Evolutionary conservation across 2,329 filamentous ascomycete genomes (phyloP).

Genomic region (Alternaria dauci): DNA sequence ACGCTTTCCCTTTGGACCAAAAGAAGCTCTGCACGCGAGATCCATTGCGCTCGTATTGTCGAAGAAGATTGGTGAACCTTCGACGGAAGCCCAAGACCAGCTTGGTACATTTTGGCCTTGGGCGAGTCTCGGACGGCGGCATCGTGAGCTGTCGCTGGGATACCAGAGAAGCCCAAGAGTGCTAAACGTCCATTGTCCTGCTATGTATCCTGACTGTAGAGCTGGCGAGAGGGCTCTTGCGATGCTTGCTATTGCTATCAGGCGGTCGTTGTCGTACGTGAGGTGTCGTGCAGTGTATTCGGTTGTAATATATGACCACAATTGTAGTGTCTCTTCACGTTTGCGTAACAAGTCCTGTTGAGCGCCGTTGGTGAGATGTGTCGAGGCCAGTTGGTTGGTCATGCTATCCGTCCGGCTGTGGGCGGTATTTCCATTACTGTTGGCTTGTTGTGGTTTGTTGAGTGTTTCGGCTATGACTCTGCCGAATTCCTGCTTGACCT

Average conservation of each 20-base stretch:
- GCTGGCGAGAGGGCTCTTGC: conserved; percentile 38
- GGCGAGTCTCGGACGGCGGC: conserved; percentile 32
- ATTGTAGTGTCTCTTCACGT: conserved; percentile 43
- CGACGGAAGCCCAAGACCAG: conserved; percentile 50
- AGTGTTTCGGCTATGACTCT: conserved; percentile 32
- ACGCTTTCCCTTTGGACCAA: conserved; percentile 34
- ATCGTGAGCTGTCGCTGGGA: conserved; percentile 40
- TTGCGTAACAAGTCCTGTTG: conserved; percentile 24
- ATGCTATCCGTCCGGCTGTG: conserved; percentile 37
- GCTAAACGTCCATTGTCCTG: conserved; percentile 49
- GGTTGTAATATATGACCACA: conserved; percentile 49
- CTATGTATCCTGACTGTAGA: conserved; percentile 45
- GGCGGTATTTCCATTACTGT: conserved; percentile 19
- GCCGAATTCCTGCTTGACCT: conserved; percentile 46
- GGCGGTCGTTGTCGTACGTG: conserved; percentile 44
- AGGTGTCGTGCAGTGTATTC: conserved; percentile 47
- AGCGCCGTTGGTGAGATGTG: conserved; percentile 32
- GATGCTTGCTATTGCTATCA: conserved; percentile 44
- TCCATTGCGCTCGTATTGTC: conserved; percentile 50
- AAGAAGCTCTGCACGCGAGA: conserved; percentile 43
- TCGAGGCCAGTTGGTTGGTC: conserved; percentile 40
- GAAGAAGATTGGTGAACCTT: conserved; percentile 48
- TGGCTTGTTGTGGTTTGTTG: conserved; percentile 15
- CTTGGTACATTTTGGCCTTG: conserved; percentile 38
- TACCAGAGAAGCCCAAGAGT: conserved; percentile 49